These are phyloP conservation scores for Beauveria varroae DNA, from an alignment of 2,329 filamentous ascomycete species.

Conservation along the genomic window DNA sequence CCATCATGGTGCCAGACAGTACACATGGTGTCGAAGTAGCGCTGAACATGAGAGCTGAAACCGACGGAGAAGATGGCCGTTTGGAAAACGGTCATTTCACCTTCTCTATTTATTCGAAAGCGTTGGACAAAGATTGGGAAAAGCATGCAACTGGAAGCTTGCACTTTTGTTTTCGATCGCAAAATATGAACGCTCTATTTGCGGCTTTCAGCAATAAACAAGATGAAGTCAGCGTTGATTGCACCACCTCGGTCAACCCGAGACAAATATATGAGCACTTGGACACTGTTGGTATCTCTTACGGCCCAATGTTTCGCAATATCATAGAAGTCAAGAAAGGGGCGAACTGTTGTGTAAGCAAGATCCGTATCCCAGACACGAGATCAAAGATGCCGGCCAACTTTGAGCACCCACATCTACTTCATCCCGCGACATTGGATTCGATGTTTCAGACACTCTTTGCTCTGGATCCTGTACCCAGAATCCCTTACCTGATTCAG, in stretches of 20 bases:
- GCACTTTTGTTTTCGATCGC: conserved; percentile 20
- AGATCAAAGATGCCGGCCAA: conserved; percentile 43
- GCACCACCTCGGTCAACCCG: conserved; percentile 28
- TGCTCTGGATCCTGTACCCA: conserved; percentile 34
- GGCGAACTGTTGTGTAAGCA: conserved; percentile 27
- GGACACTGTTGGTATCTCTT: conserved; percentile 43
- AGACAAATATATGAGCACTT: conserved; percentile 43
- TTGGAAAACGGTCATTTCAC: conserved; percentile 17
- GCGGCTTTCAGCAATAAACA: conserved; percentile 17
- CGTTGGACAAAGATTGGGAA: conserved; percentile 32
- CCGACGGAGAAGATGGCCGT: background rate
- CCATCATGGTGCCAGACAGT: conserved; percentile 42
- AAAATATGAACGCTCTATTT: conserved; percentile 16
- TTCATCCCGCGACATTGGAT: conserved; percentile 53
- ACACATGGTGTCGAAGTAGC: conserved; percentile 42
- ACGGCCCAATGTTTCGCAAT: conserved; percentile 44
- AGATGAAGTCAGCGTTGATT: conserved; percentile 19
- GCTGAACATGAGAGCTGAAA: conserved; percentile 33
- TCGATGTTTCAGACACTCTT: conserved; percentile 47
- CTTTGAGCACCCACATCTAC: conserved; percentile 46
- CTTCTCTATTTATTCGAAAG: conserved; percentile 42
- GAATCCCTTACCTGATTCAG: conserved; percentile 41
- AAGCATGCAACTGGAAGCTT: conserved; percentile 32
- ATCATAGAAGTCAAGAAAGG: conserved; percentile 29
- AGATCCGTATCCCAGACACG: conserved; percentile 40